phyloP scores from a whole-genome alignment of 2,329 filamentous ascomycete species.

The Penicillium freii region DNA sequence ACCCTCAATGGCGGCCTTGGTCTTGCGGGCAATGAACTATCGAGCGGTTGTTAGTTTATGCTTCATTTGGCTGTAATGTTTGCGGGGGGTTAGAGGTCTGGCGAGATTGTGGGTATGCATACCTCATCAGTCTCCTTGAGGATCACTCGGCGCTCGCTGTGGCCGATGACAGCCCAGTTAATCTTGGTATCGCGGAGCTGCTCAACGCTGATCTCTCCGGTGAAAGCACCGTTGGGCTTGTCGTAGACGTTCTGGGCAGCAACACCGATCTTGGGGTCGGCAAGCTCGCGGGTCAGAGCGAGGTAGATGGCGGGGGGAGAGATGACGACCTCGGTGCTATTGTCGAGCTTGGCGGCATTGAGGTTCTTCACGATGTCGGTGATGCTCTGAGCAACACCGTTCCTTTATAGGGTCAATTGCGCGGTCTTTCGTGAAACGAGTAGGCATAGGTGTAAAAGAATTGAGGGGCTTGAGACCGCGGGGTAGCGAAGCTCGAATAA shows the following conservation, averaged over 20 bases:
- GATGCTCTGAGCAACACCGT: conserved; percentile 86
- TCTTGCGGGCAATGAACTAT: conserved; percentile 82
- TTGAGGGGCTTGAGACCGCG: conserved; percentile 29
- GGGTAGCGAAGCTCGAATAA: conserved; percentile 26
- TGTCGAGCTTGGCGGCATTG: conserved; percentile 72
- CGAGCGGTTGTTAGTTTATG: neutral
- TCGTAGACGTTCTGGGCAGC: conserved; percentile 97
- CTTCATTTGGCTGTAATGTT: neutral
- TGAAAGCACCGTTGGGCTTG: conserved; percentile 95
- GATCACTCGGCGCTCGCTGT: conserved; percentile 91
- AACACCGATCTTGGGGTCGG: conserved; percentile 74
- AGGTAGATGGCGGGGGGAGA: conserved; percentile 90
- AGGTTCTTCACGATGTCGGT: conserved; percentile 86
- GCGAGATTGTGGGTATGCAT: conserved; percentile 19
- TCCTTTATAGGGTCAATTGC: conserved; percentile 58
- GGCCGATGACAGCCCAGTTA: conserved; percentile 86
- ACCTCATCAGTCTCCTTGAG: conserved; percentile 77
- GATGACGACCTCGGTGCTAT: conserved; percentile 79
- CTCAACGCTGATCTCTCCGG: conserved; percentile 88
- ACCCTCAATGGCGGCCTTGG: conserved; percentile 84
- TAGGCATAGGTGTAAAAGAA: conserved; percentile 14
- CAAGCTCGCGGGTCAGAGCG: conserved; percentile 74
- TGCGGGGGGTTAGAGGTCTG: neutral
- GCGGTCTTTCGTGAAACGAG: conserved; percentile 3
- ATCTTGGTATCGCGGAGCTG: conserved; percentile 89